A percentile compares a stretch with the other conserved stretches of the same genome.
Evolutionary conservation across 2,329 filamentous ascomycete genomes (phyloP).

Genomic region (Aureobasidium sp.): DNA sequence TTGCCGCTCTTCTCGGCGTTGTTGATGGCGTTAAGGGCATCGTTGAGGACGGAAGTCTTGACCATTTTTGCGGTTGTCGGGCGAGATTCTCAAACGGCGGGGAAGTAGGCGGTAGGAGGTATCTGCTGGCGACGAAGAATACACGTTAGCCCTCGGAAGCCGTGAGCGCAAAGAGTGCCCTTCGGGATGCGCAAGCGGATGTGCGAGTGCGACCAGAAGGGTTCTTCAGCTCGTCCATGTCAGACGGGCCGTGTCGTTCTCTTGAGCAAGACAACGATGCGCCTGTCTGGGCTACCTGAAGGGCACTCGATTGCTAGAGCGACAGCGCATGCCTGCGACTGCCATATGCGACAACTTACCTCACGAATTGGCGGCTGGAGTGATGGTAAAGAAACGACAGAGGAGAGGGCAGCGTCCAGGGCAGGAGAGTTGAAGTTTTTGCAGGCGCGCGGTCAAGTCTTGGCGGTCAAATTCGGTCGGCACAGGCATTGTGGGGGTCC

Average conservation of each 20-base stretch:
- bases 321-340: not conserved
- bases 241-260: slow-evolving; percentile 38
- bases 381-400: not conserved
- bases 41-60: slow-evolving; percentile 98
- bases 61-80: slow-evolving; percentile 77
- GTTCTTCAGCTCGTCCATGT: slow-evolving; percentile 59
- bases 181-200: slow-evolving; percentile 26
- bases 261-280: slow-evolving; percentile 28
- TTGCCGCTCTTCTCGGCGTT: slow-evolving; percentile 99
- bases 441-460: not conserved
- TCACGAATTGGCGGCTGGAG: slow-evolving; percentile 16
- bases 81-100: slow-evolving; percentile 72
- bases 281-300: slow-evolving; percentile 43
- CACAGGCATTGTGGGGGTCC: slow-evolving; percentile 7
- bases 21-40: slow-evolving; percentile 83
- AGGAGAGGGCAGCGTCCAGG: not conserved
- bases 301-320: slow-evolving; percentile 32
- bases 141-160: slow-evolving; percentile 55
- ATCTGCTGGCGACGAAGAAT: slow-evolving; percentile 36
- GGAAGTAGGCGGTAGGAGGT: slow-evolving; percentile 46
- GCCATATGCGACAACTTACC: slow-evolving; percentile 24
- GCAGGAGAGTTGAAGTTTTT: slow-evolving; percentile 14
- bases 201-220: slow-evolving; percentile 30
- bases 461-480: slow-evolving; percentile 3
- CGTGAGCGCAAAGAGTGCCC: slow-evolving; percentile 63